Percentiles rank a stretch among this genome's conserved stretches.
Conservation (phyloP, 2,329 filamentous ascomycete genomes). For the Knoxdaviesia capensis region DNA sequence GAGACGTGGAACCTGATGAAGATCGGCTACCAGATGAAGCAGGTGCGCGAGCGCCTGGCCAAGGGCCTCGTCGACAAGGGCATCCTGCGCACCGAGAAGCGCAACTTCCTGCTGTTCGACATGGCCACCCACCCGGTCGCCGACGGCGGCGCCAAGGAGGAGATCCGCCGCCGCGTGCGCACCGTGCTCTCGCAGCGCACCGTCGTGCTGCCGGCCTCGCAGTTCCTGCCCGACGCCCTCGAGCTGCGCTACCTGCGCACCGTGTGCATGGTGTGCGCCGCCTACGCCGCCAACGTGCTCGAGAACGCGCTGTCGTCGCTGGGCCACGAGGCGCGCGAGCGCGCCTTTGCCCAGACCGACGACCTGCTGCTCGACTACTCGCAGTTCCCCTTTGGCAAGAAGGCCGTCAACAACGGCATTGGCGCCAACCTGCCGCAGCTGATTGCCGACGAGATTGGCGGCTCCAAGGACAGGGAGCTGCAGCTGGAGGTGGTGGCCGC, state of each 20-base stretch:
- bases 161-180: constrained; percentile 81
- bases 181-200: constrained; percentile 87
- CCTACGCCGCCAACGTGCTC: constrained; percentile 92
- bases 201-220: constrained; percentile 66
- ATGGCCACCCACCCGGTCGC: constrained; percentile 98
- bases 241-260: constrained; percentile 89
- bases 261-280: constrained; percentile 89
- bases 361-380: constrained; percentile 91
- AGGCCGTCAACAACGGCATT: constrained; percentile 61
- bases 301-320: constrained; percentile 93
- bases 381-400: constrained; percentile 87
- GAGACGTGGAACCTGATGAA: constrained; percentile 99
- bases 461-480: constrained; percentile 78
- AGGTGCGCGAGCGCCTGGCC: constrained; percentile 90
- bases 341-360: constrained; percentile 92
- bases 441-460: constrained; percentile 70
- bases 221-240: constrained; percentile 83
- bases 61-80: constrained; percentile 98
- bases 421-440: constrained; percentile 82
- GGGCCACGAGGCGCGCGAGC: constrained; percentile 81
- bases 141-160: constrained; percentile 91
- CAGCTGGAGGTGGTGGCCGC: constrained; percentile 95
- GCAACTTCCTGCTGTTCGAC: constrained; percentile 98
- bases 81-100: constrained; percentile 94
- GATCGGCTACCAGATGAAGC: constrained; percentile 98